Evolutionary conservation across 2,329 filamentous ascomycete genomes (phyloP), one percentile per base, ranked within the genome.

Genomic region (Didymellaceae sp.): DNA sequence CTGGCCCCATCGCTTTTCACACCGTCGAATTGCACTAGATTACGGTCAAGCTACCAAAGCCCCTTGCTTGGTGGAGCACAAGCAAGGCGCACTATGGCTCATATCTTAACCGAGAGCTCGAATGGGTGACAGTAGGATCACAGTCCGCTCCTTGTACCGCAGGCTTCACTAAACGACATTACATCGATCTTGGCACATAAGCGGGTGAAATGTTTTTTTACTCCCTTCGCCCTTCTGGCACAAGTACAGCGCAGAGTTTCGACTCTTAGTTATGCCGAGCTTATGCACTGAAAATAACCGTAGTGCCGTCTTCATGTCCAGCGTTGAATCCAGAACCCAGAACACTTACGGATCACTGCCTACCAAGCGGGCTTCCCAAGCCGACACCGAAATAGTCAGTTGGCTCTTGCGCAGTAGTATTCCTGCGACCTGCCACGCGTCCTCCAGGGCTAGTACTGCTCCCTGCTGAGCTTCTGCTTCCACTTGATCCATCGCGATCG

Each of bases 351-450:
- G 8, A 21, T 42, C 21, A 42, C 17, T 46, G 24, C 30, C 38
- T 31, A 16, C 26, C 20, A 20, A 52, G 42, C 26, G 48, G 42
- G n/a, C 42, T 46, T 10, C 42, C 42, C 40, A 58, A 35, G 8
- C 61, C 62, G 20, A 63, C 50, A 18, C 58, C 63, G 39, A 66
- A 66, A 22, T 66, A 65, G 40, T 66, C 63, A 6, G 47, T 47
- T 20, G 56, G 32, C 32, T 42, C 34, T 34, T 54, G 50, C 24
- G 42, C 44, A 34, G 44, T 43, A 22, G 42, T 49, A 41, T 52
- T 57, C 13, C 57, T 57, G 25, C 46, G 54, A 43, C 61, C 56
- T 32, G 47, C 33, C 14, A 38, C 38, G 16, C 57, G 54, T 31
- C 24, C 56, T 13, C 57, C 55, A 8, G 60, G 55, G 45, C 63